Evolutionary conservation across 2,329 filamentous ascomycete genomes (phyloP), one percentile per base, ranked within the genome.

Genomic region (Claviceps capensis): DNA sequence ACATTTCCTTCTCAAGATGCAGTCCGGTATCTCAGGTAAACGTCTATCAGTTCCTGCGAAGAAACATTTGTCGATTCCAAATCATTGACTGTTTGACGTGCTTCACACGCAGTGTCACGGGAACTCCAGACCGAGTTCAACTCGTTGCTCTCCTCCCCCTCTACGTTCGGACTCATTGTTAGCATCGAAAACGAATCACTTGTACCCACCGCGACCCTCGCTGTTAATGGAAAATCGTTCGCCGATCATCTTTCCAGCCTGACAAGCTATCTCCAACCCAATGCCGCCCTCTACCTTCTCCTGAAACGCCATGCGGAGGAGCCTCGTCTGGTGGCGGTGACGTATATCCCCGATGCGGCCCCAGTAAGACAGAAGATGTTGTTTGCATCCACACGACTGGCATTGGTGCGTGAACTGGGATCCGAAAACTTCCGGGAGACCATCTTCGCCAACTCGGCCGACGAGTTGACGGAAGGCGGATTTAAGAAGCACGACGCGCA

Each of bases 291-390:
- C 46, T 93, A 90, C 70, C 75, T 87, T 59, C 78, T 93, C 60
- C 78, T 93, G 43, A 83, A 86, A 48, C 81, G 83, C 52, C 75
- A 83, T 65, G 73, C 80, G 49, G 64, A 67, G 40, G 66, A 72
- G 3, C 78, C 77, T n/a, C 68, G 67, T 57, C 81, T 89, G 57
- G 69, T 85, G 26, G 85, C 83, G 46, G 72, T 90, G 38, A 88
- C 86, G 38, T 93, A 89, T 65, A 81, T 93, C 5, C 88, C 87
- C 26, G 85, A 91, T 66, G 64, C 79, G 1, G 87, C 87, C 41
- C 85, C 83, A 30, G 86, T 93, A 52, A 82, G 87, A 41, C 84
- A 88, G 65, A 93, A 93, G 74, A 93, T 88, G 83, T 77, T 93
- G 22, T 90, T 91, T 65, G 86, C 87, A 5, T 79, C 82, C 23